These are phyloP conservation scores for Hypoxylon sp. DNA, from an alignment of 2,329 filamentous ascomycete genomes.

Conservation along the genomic window DNA sequence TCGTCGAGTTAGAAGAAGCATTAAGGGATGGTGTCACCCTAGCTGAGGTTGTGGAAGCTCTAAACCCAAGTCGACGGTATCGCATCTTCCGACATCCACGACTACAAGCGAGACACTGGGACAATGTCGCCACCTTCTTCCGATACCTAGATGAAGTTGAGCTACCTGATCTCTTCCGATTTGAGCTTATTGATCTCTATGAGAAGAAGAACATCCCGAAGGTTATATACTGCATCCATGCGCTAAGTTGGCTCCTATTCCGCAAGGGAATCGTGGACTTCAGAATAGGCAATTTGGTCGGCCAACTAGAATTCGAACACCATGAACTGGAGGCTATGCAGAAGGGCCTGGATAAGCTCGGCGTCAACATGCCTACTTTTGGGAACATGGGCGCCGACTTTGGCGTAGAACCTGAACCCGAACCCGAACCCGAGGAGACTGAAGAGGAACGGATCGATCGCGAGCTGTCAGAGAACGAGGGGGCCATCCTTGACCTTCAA, in stretches of 20 bases:
- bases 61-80: slow-evolving; percentile 81
- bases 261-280: slow-evolving; percentile 96
- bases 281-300: slow-evolving; percentile 95
- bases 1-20: slow-evolving; percentile 93
- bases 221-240: slow-evolving; percentile 98
- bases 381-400: slow-evolving; percentile 97
- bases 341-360: slow-evolving; percentile 95
- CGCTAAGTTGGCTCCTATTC: slow-evolving; percentile 96
- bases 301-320: slow-evolving; percentile 96
- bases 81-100: slow-evolving; percentile 89
- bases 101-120: slow-evolving; percentile 94
- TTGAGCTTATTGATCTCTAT: slow-evolving; percentile 97
- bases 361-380: slow-evolving; percentile 96
- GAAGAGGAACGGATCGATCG: slow-evolving; percentile 90
- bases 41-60: slow-evolving; percentile 91
- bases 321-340: slow-evolving; percentile 98
- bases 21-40: slow-evolving; percentile 93
- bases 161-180: slow-evolving; percentile 94
- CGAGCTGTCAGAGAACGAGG: slow-evolving; percentile 84
- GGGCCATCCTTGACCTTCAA: slow-evolving; percentile 82
- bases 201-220: slow-evolving; percentile 99
- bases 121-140: slow-evolving; percentile 98
- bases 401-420: slow-evolving; percentile 80
- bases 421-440: slow-evolving; percentile 85
- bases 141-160: slow-evolving; percentile 92